A percentile compares a stretch with the other conserved stretches of the same genome.
phyloP scores from a whole-genome alignment of 164 flowering plant genomes.

The Piper betle region DNA sequence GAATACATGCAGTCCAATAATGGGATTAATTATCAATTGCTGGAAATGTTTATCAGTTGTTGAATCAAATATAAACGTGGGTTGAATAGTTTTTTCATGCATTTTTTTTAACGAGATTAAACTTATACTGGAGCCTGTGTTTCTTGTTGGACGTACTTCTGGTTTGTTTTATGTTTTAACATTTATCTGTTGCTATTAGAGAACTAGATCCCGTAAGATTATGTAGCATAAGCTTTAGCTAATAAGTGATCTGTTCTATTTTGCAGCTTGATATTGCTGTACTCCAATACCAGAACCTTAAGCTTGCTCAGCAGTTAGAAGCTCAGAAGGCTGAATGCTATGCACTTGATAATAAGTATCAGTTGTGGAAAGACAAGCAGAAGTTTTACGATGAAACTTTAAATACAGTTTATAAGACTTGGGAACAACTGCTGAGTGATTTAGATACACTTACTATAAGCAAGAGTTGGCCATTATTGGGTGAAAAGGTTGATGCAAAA shows the following conservation, averaged over 20 bases:
- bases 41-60: too few relatives aligned
- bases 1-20: too few relatives aligned
- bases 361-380: slow-evolving; percentile 43
- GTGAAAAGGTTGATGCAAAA: slow-evolving; percentile 11
- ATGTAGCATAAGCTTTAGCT: background rate
- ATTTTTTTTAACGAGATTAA: too few relatives aligned
- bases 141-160: too few relatives aligned
- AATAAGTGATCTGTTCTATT: slow-evolving; percentile 3
- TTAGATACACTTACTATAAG: slow-evolving; percentile 42
- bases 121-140: too few relatives aligned
- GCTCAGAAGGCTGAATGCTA: slow-evolving; percentile 53
- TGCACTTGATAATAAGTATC: slow-evolving; percentile 40
- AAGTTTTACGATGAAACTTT: slow-evolving; percentile 41
- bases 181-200: background rate
- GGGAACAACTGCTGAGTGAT: slow-evolving; percentile 55
- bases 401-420: slow-evolving; percentile 38
- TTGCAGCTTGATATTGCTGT: slow-evolving; percentile 68
- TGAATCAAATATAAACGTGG: too few relatives aligned
- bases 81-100: too few relatives aligned
- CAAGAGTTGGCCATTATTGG: slow-evolving; percentile 16
- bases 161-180: too few relatives aligned
- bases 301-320: slow-evolving; percentile 75
- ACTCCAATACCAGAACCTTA: slow-evolving; percentile 75
- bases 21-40: too few relatives aligned
- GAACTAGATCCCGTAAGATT: too few relatives aligned